Conservation (phyloP, 495 filamentous ascomycete species). For the Delitschia confertaspora region DNA sequence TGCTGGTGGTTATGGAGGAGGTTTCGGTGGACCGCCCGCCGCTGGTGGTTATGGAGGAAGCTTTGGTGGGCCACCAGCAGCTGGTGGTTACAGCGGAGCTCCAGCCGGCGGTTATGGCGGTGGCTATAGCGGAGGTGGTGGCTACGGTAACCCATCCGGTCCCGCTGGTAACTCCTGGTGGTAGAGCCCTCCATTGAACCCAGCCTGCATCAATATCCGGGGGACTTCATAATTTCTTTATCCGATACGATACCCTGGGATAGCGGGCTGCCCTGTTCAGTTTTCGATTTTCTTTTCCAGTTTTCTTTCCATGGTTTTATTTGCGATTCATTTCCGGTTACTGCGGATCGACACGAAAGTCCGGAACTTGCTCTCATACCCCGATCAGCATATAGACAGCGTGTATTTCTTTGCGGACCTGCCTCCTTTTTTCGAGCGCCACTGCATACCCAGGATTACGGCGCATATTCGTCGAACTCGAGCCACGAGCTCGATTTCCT, state of each 20-base stretch:
- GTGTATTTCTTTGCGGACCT: constrained; percentile 49
- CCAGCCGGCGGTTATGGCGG: constrained; percentile 32
- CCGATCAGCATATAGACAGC: constrained; percentile 68
- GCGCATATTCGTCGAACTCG: constrained; percentile 24
- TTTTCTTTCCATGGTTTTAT: constrained; percentile 18
- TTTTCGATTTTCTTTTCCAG: constrained; percentile 8
- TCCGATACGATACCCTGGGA: constrained; percentile 18
- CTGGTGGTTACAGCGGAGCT: constrained; percentile 43
- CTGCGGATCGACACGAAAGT: constrained; percentile 33
- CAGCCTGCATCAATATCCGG: constrained; percentile 6
- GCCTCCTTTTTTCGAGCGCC: constrained; percentile 36
- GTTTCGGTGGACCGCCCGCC: constrained; percentile 42
- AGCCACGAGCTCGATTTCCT: constrained; percentile 25
- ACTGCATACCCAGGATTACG: constrained; percentile 45
- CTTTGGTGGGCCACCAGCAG: constrained; percentile 27
- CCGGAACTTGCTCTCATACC: constrained; percentile 44
- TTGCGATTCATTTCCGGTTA: constrained; percentile 30
- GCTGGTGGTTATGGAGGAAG: constrained; percentile 36
- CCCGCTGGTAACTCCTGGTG: constrained; percentile 84
- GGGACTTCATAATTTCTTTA: constrained; percentile 12
- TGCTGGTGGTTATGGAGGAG: constrained; percentile 44
- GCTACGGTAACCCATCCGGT: constrained; percentile 80
- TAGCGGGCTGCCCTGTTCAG: constrained; percentile 3
- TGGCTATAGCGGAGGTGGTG: constrained; percentile 36
- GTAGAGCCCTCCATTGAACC: constrained; percentile 47